Percentiles rank a stretch among this genome's conserved stretches.
These are phyloP conservation scores for Lophium mytilinum DNA, from an alignment of 495 filamentous ascomycete species.

Conservation along the genomic window DNA sequence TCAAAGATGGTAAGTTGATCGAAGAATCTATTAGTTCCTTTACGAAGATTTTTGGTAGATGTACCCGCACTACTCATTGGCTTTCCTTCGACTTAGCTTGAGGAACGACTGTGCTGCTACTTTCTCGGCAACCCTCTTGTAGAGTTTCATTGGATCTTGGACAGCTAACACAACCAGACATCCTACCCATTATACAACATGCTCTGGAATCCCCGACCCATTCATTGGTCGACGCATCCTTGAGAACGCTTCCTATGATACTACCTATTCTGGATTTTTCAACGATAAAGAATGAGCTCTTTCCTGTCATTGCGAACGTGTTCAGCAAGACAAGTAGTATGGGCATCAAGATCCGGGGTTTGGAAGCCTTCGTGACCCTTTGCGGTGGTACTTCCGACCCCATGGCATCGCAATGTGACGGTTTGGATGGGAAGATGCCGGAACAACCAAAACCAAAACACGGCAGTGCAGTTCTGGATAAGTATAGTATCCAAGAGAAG, in stretches of 20 bases:
- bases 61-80: not conserved
- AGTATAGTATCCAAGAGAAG: constrained; percentile 96
- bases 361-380: constrained; percentile 82
- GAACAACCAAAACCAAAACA: constrained; percentile 39
- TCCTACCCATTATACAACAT: constrained; percentile 73
- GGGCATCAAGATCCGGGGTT: constrained; percentile 81
- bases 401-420: constrained; percentile 48
- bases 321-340: constrained; percentile 90
- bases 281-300: constrained; percentile 91
- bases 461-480: constrained; percentile 73
- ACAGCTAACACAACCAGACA: constrained; percentile 46
- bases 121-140: not conserved
- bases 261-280: constrained; percentile 84
- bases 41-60: too few species aligned
- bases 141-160: too few species aligned
- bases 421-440: constrained; percentile 52
- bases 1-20: constrained; percentile 68
- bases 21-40: too few species aligned
- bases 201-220: constrained; percentile 85
- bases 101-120: not conserved
- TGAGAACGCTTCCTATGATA: constrained; percentile 63
- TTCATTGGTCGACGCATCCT: constrained; percentile 72
- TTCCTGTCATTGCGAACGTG: constrained; percentile 78
- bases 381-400: constrained; percentile 56
- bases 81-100: not conserved